These are phyloP conservation scores for Phialocephala sp. DNA, from an alignment of 2,329 filamentous ascomycete genomes.

Conservation along the genomic window DNA sequence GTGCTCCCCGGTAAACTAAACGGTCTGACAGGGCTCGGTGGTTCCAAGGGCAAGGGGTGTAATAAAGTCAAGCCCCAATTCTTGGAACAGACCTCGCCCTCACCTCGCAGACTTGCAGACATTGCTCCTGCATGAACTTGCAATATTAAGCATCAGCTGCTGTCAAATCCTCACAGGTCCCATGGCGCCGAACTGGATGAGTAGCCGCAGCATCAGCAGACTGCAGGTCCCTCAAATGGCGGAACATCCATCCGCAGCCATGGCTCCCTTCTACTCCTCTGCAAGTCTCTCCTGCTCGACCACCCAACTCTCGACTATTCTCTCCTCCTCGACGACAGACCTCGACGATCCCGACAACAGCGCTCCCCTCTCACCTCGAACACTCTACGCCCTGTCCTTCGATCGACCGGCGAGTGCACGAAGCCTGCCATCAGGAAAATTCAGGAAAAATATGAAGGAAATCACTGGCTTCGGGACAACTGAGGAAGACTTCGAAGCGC, in stretches of 20 bases:
- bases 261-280: slow-evolving; percentile 26
- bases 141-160: slow-evolving; percentile 23
- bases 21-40: slow-evolving; percentile 20
- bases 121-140: slow-evolving; percentile 27
- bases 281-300: slow-evolving; percentile 32
- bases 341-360: slow-evolving; percentile 16
- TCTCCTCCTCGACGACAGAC: slow-evolving; percentile 11
- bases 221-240: slow-evolving; percentile 22
- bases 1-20: slow-evolving; percentile 11
- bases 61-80: slow-evolving; percentile 9
- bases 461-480: slow-evolving; percentile 43
- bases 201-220: slow-evolving; percentile 13
- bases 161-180: slow-evolving; percentile 9
- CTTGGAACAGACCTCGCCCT: slow-evolving; percentile 13
- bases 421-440: slow-evolving; percentile 32
- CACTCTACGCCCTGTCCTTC: slow-evolving; percentile 38
- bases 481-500: slow-evolving; percentile 55
- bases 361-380: slow-evolving; percentile 32
- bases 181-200: slow-evolving; percentile 24
- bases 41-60: slow-evolving; percentile 11
- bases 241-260: slow-evolving; percentile 5
- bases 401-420: slow-evolving; percentile 37
- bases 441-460: slow-evolving; percentile 41
- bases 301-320: slow-evolving; percentile 15
- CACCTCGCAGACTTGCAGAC: slow-evolving; percentile 8